phyloP scores from a whole-genome alignment of 495 filamentous ascomycete species.

The Penicillium canariense region DNA sequence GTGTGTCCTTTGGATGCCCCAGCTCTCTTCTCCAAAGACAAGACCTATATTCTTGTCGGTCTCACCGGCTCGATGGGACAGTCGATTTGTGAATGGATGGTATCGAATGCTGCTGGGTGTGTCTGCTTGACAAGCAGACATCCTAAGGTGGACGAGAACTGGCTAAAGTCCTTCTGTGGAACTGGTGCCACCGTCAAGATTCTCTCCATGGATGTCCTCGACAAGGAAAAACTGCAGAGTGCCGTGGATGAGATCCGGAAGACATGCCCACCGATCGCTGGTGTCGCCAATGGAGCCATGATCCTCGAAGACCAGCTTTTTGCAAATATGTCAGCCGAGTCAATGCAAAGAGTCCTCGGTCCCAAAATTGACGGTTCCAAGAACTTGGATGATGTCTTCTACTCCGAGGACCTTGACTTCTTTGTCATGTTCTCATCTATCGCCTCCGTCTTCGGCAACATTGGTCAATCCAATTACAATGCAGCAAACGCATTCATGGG shows the following conservation, averaged over 20 bases:
- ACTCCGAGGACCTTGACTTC: slow-evolving; percentile 50
- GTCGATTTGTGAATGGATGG: slow-evolving; percentile 56
- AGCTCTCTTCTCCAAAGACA: slow-evolving; percentile 18
- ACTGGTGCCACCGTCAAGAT: background rate
- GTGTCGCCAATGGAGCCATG: slow-evolving; percentile 21
- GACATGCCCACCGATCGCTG: slow-evolving; percentile 13
- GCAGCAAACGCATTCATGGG: slow-evolving; percentile 55
- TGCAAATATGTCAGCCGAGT: slow-evolving; percentile 3
- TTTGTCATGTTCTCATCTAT: slow-evolving; percentile 59
- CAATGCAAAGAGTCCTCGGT: background rate
- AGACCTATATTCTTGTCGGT: slow-evolving; percentile 56
- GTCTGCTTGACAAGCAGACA: slow-evolving; percentile 49
- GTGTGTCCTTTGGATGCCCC: background rate
- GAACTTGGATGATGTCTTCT: slow-evolving; percentile 29
- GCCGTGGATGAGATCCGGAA: background rate
- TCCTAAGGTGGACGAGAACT: slow-evolving; percentile 44
- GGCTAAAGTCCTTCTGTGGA: slow-evolving; percentile 26
- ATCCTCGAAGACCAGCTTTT: slow-evolving; percentile 23
- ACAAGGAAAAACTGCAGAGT: background rate
- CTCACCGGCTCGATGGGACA: slow-evolving; percentile 54
- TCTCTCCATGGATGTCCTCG: slow-evolving; percentile 7
- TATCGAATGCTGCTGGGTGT: slow-evolving; percentile 47
- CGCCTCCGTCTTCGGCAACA: slow-evolving; percentile 49
- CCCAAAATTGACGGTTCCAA: slow-evolving; percentile 30
- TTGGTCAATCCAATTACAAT: slow-evolving; percentile 57